phyloP scores from a whole-genome alignment of 305 asterid genomes.

The Striga hermonthica region DNA sequence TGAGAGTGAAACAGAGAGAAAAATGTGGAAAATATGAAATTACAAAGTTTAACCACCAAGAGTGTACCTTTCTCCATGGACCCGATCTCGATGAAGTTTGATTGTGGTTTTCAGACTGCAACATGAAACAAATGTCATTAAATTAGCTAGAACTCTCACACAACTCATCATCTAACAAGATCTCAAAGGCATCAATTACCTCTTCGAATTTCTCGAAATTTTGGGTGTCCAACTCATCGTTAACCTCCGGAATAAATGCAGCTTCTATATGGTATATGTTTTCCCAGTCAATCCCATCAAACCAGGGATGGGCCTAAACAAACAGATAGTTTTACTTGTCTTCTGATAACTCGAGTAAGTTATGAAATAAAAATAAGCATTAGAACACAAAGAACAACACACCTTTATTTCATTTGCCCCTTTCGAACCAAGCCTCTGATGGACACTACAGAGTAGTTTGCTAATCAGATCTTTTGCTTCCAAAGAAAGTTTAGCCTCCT shows the following conservation, averaged over 20 bases:
- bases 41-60: conserved; percentile 31
- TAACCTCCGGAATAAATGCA: conserved; percentile 94
- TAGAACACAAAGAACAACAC: conserved; percentile 51
- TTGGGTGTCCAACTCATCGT: conserved; percentile 94
- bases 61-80: conserved; percentile 91
- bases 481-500: conserved; percentile 75
- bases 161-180: background rate
- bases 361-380: conserved; percentile 34
- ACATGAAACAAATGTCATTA: conserved; percentile 27
- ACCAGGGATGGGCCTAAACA: conserved; percentile 89
- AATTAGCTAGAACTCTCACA: conserved; percentile 21
- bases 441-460: conserved; percentile 83
- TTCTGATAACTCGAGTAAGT: conserved; percentile 32
- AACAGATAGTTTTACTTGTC: conserved; percentile 32
- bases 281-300: conserved; percentile 74
- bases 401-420: conserved; percentile 97
- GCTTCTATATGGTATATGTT: conserved; percentile 85
- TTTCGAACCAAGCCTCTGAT: conserved; percentile 84
- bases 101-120: conserved; percentile 68
- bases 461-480: conserved; percentile 86
- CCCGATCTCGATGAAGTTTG: conserved; percentile 73
- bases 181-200: conserved; percentile 38
- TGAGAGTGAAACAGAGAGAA: conserved; percentile 20
- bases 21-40: conserved; percentile 1
- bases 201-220: conserved; percentile 95